Base-by-base conservation (phyloP, 306 rosid species). In the Astragalus glycyphyllos region DNA sequence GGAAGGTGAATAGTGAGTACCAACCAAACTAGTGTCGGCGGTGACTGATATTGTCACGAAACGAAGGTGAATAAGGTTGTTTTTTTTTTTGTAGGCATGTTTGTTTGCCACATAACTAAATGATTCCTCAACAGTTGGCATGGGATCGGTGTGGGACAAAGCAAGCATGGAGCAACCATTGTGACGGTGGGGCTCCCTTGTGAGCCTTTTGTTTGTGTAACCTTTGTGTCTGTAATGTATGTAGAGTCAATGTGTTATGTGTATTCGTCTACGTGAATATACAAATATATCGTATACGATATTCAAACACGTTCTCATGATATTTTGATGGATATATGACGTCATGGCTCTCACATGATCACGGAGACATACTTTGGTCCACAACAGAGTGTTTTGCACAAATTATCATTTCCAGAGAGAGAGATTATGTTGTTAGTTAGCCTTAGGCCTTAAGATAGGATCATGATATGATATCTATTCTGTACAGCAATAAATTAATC, bases 121-220 rank as follows among this genome's bases (percentile, higher is more conserved):
- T 73, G 65, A 65, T 65, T 65, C 38, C 47, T 44, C 11, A 56
- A 65, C 48, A 74, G 73, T 44, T 74, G 79, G 72, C 66, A 55
- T 74, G 59, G 62, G 62, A 14, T 31, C 34, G 14, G 11, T 59
- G 77, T 59, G 77, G 77, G 77, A n/a, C 11, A 58, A 54, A 70
- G 8, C 66, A 54, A 70, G 8, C 66, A 57, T 13, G 42, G 67
- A 23, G 42, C 64, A 55, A 8, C 51, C 62, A 72, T 48, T 49
- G 59, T 50, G 54, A 41, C 54, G 53, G 53, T 72, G 62, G 53
- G 53, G 32, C 54, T 37, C 4, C 32, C 6, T 20, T 29, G 5
- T 10, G 41, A 29, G 11, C 42, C 26, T 15, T 1, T 7, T 31
- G 32, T 58, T 20, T 31, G 0, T 32, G 23, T 58, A 13, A 42